Evolutionary conservation across 208 protist species (phyloP), one percentile per base, ranked within the genome.

Genomic region (Phytomonas sp.): DNA sequence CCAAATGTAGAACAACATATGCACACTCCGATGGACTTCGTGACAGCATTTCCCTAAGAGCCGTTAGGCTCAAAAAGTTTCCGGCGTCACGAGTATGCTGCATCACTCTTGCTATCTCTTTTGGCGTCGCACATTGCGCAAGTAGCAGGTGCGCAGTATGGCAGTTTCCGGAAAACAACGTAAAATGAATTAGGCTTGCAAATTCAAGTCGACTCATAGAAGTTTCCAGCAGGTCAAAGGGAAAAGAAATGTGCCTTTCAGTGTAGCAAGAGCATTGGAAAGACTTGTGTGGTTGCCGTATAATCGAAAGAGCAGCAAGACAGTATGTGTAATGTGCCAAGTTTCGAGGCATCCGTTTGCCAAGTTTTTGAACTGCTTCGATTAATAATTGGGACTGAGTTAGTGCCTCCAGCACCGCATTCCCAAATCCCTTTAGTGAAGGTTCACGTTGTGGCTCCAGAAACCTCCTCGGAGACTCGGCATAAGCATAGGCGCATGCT

Each of bases 91-190:
- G 61, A 1, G 84, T 84, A 68, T 82, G 73, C 10, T 69, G 74
- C 81, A 93, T 85, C 2, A 89, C 63, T 5, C 73, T 72, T 1
- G 64, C 70, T 0, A 83, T 72, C 49, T 84, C 72, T 60, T 75
- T 74, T 11, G 63, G 77, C 0, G 74, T 83, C 29, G 69, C 63
- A 70, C 77, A 87, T n/a, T 76, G 66, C 0, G 71, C 60, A 2
- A 93, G 69, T 33, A 93, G 74, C 3, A 71, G 0, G 12, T 19
- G 10, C 26, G 80, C 76, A 34, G 82, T 93, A 29, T 69, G 63
- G 8, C 8, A 52, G 12, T 73, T 84, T 29, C 88, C 88, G 29
- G 71, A 40, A 11, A 37, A 26, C 7, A 86, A 69, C 8, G 73
- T 42, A 60, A 86, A 82, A 66, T 86, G 77, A 10, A 80, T 42